Evolutionary conservation across 2,329 filamentous ascomycete genomes (phyloP), one percentile per base, ranked within the genome.

Genomic region (Hypocreales sp.): DNA sequence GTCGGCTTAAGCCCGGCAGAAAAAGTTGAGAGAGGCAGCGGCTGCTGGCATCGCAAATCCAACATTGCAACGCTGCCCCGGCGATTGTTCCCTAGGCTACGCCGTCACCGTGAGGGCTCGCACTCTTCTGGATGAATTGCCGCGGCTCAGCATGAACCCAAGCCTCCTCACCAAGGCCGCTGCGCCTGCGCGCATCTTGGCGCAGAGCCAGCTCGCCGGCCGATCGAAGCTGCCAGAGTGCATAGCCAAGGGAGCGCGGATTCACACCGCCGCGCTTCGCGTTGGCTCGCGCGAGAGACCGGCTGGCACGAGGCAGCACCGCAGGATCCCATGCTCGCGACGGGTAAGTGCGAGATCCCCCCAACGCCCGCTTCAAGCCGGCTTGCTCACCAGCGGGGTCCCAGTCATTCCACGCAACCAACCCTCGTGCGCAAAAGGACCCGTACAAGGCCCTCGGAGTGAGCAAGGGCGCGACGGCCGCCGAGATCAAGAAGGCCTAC

Each of bases 401-500:
- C n/a, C 34, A 72, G 55, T 41, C 58, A 18, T 80, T 77, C 49
- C 74, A 76, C 47, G 69, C 72, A 15, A 77, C 75, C 24, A 53
- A 52, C 24, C 41, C 50, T 5, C 46, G 60, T 14, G 63, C 63
- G 5, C 55, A 71, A 20, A 71, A 81, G 49, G 80, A 98, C 44
- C 90, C 90, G 1, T 98, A 98, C 54, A 70, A 73, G 38, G 68
- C 80, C 4, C 73, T 98, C 16, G 90, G 90, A 10, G 82, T 98
- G 17, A 63, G 63, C 44, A 92, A 87, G 51, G 67, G 56, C 35
- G 82, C 90, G n/a, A 75, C 81, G 2, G 60, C 83, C 4, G 62
- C 72, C 33, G 87, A 95, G 20, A 95, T 98, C 50, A 98, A 98
- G 52, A 95, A 94, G 53, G 86, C 90, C 4, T 98, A 98, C 61